These are phyloP conservation scores for Fusarium haematococcum DNA, from an alignment of 2,329 filamentous ascomycete species.

Conservation along the genomic window DNA sequence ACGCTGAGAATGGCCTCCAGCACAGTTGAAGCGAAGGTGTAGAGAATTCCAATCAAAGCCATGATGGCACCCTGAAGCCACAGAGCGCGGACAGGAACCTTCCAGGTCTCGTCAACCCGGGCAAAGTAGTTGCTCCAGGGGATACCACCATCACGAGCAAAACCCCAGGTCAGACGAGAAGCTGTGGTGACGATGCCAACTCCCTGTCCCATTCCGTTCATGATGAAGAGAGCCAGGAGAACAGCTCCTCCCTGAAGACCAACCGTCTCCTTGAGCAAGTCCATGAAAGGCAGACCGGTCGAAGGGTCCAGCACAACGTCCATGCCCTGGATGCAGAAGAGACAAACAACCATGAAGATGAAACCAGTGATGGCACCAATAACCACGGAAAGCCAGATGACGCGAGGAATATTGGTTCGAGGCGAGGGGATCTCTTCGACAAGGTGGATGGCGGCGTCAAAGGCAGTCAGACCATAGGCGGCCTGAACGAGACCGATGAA, in stretches of 20 bases:
- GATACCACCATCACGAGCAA: constrained; percentile 65
- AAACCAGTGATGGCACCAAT: constrained; percentile 62
- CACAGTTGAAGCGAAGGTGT: constrained; percentile 65
- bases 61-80: constrained; percentile 62
- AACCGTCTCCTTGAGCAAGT: constrained; percentile 55
- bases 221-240: constrained; percentile 64
- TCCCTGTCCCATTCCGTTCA: constrained; percentile 67
- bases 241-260: constrained; percentile 55
- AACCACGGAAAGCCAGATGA: constrained; percentile 64
- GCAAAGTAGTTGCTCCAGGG: constrained; percentile 59
- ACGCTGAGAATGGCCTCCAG: constrained; percentile 66
- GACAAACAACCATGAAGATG: constrained; percentile 64
- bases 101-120: constrained; percentile 59
- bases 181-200: constrained; percentile 63
- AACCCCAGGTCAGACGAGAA: constrained; percentile 65
- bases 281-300: constrained; percentile 61
- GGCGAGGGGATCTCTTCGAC: constrained; percentile 68
- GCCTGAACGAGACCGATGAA: constrained; percentile 68
- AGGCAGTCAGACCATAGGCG: constrained; percentile 64
- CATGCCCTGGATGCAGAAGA: constrained; percentile 63
- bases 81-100: constrained; percentile 63
- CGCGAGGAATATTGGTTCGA: constrained; percentile 60
- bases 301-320: constrained; percentile 54
- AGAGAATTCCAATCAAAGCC: constrained; percentile 63
- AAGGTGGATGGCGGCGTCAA: constrained; percentile 70